Evolutionary conservation across 2,329 filamentous ascomycete species (phyloP), one percentile per base, ranked within the genome.

Genomic region (Tolypocladium album): DNA sequence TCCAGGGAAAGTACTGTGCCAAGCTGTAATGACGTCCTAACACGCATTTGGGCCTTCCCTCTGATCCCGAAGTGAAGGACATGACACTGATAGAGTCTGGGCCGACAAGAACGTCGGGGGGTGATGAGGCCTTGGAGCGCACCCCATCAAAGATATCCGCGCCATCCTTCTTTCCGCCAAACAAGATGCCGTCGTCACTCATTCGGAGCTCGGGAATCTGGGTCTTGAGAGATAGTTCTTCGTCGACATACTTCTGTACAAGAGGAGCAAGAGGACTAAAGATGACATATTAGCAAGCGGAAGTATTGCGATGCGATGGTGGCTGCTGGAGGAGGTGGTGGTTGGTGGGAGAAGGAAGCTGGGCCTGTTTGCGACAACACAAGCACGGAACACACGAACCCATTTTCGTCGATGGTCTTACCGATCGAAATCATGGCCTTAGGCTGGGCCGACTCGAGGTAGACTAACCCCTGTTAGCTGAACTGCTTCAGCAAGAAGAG

Each of bases 1-100:
- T 97, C 92, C 92, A 97, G 24, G 87, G 85, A 70, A 93, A 95
- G 76, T 96, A 97, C 67, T 88, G 87, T 1, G 91, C 84, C 62
- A 97, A 78, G 57, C 85, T 89, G 76, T 88, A 97, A 74, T 97
- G 93, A 17, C 93, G 83, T 1, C 93, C 92, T 60, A 86, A 82
- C 15, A 97, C 93, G 66, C 91, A 91, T 78, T 96, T 96, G 40
- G 91, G 92, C 64, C 83, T 79, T 55, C 89, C 90, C 75, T 95
- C 90, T 1, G 80, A 84, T 5, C 92, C 91, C 8, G 80, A 85
- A 1, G 89, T 92, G 70, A 90, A 92, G 36, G 79, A 83, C 1
- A 96, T 77, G 0, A 88, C 96, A 1, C 88, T 88, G 8, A 81
- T 88, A 20, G 88, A 90, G 72, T 97, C 93, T 0, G 93, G 93